Conservation (phyloP, 1,284 basidiomycete genomes). For the Trametes hirsuta region DNA sequence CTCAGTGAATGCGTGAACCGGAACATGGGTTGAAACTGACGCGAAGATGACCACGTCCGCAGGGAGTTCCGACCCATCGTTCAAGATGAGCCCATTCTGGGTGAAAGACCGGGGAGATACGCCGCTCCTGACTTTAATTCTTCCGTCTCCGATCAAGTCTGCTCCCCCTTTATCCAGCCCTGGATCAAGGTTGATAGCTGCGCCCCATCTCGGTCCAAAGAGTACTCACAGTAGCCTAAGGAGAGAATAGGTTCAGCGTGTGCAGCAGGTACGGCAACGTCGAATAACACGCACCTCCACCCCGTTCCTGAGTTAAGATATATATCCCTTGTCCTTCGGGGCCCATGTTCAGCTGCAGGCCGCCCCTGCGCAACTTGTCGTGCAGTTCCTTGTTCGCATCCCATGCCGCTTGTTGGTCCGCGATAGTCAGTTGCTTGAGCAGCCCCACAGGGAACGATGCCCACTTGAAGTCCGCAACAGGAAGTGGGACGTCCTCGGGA, state of each 20-base stretch:
- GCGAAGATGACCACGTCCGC: conserved; percentile 53
- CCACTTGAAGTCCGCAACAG: conserved; percentile 50
- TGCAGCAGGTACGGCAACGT: too few relatives aligned
- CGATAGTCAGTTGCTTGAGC: conserved; percentile 36
- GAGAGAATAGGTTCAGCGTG: neutral
- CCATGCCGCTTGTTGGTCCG: conserved; percentile 29
- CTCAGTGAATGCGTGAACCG: neutral
- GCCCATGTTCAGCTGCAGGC: conserved; percentile 60
- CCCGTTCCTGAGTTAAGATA: conserved; percentile 39
- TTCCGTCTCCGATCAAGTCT: conserved; percentile 41
- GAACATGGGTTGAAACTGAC: conserved; percentile 4
- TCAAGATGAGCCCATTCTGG: conserved; percentile 41
- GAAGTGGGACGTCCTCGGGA: conserved; percentile 46
- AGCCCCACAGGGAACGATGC: conserved; percentile 45
- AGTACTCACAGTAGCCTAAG: conserved; percentile 19
- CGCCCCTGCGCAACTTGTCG: conserved; percentile 57
- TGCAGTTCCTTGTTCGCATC: conserved; percentile 48
- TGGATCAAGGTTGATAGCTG: conserved; percentile 1
- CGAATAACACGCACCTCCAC: conserved; percentile 11
- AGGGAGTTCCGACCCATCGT: conserved; percentile 46
- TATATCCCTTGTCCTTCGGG: conserved; percentile 56
- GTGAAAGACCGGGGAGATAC: conserved; percentile 40
- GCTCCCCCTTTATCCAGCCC: conserved; percentile 39
- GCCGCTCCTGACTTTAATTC: conserved; percentile 49
- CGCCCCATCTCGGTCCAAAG: neutral